These are phyloP conservation scores for Euptelea pleiosperma DNA, from an alignment of 164 flowering plant genomes.

Conservation along the genomic window DNA sequence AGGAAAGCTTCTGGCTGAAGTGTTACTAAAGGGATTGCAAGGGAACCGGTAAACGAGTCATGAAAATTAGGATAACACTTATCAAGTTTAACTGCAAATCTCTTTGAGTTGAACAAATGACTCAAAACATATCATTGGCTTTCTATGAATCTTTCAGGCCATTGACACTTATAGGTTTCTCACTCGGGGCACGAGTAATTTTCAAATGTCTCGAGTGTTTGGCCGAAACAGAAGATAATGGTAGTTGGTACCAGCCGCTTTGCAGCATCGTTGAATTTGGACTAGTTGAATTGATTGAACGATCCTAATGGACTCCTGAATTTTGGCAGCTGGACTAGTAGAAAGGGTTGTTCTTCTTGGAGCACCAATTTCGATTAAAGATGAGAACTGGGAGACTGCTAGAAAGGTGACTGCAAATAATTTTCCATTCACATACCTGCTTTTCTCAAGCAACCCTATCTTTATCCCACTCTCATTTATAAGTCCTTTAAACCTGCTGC, in stretches of 20 bases:
- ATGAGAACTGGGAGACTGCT: slow-evolving; percentile 79
- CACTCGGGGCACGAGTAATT: slow-evolving; percentile 93
- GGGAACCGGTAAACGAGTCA: slow-evolving; percentile 79
- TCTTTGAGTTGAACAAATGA: not conserved
- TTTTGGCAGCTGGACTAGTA: slow-evolving; percentile 60
- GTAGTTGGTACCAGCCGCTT: slow-evolving; percentile 11
- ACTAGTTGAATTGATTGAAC: slow-evolving; percentile 4
- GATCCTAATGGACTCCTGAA: too few relatives aligned
- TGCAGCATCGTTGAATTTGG: not conserved
- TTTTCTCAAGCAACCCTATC: too few relatives aligned
- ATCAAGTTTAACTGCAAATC: too few relatives aligned
- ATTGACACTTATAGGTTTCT: slow-evolving; percentile 87
- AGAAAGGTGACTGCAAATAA: slow-evolving; percentile 52
- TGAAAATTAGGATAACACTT: too few relatives aligned
- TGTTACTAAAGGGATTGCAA: slow-evolving; percentile 72
- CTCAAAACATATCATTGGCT: slow-evolving; percentile 5
- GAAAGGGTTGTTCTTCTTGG: slow-evolving; percentile 98
- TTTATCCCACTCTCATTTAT: too few relatives aligned
- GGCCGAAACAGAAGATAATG: slow-evolving; percentile 59
- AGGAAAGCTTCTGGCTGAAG: slow-evolving; percentile 91
- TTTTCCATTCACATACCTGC: too few relatives aligned
- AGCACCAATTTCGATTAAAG: slow-evolving; percentile 78
- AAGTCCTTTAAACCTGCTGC: not conserved
- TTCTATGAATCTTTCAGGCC: slow-evolving; percentile 59
- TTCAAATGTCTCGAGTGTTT: slow-evolving; percentile 83